Evolutionary conservation across 2,329 filamentous ascomycete species (phyloP).

Genomic region (Phoma sp.): DNA sequence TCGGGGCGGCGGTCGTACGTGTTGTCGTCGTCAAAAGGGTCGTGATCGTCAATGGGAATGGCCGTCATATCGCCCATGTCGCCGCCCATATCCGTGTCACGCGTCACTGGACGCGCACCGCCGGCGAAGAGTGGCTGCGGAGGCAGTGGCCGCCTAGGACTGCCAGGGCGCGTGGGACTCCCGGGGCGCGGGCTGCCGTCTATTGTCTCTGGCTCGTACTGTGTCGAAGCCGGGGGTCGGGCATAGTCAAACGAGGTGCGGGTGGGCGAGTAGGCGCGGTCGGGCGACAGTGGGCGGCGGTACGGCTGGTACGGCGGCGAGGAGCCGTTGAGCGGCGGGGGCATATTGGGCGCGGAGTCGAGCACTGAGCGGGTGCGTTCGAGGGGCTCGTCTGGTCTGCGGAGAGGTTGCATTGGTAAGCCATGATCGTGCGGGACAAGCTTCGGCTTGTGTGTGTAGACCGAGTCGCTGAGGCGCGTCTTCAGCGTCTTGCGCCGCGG

Average conservation of each 20-base stretch:
- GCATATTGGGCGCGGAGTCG: constrained; percentile 56
- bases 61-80: constrained; percentile 74
- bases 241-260: constrained; percentile 65
- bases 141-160: constrained; percentile 72
- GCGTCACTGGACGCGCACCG: constrained; percentile 52
- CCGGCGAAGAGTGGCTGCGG: constrained; percentile 83
- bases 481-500: constrained; percentile 33
- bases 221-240: constrained; percentile 71
- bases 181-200: constrained; percentile 90
- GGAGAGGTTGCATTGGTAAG: constrained; percentile 45
- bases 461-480: constrained; percentile 30
- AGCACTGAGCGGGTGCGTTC: constrained; percentile 59
- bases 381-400: constrained; percentile 44
- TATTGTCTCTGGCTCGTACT: constrained; percentile 80
- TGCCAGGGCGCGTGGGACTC: constrained; percentile 86
- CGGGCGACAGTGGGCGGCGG: constrained; percentile 56
- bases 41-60: constrained; percentile 68
- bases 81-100: constrained; percentile 51
- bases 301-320: constrained; percentile 70
- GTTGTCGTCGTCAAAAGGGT: constrained; percentile 70
- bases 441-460: constrained; percentile 25
- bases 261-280: constrained; percentile 62
- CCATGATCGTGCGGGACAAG: constrained; percentile 31
- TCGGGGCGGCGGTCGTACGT: constrained; percentile 64
- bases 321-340: constrained; percentile 63